These are phyloP conservation scores for Eucalyptus viminalis DNA, from an alignment of 345 rosid genomes.

Conservation along the genomic window DNA sequence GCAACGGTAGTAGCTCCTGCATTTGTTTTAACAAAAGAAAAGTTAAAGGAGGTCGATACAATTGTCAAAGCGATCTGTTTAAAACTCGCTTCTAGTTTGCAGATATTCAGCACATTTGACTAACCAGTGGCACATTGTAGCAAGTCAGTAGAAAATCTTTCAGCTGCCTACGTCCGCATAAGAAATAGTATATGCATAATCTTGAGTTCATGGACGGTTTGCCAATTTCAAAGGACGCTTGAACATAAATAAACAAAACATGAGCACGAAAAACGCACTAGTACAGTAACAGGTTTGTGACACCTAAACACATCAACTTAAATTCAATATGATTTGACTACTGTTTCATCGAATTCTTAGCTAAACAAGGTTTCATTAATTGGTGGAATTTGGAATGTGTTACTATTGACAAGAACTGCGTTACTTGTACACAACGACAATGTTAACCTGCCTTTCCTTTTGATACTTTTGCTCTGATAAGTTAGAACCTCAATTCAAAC, in stretches of 20 bases:
- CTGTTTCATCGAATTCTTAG: neutral
- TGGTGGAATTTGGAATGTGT: neutral
- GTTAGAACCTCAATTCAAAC: neutral
- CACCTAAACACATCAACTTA: neutral
- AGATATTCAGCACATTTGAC: neutral
- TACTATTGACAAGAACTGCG: neutral
- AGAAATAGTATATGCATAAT: neutral
- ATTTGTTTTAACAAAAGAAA: neutral
- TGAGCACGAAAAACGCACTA: neutral
- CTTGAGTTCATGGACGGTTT: neutral
- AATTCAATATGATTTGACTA: neutral
- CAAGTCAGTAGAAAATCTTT: neutral
- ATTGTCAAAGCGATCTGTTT: neutral
- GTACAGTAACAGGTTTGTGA: neutral
- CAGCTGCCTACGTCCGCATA: neutral
- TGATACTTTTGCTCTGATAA: neutral
- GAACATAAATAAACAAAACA: neutral
- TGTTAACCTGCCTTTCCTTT: neutral
- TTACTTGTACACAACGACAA: neutral
- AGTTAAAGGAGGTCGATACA: neutral
- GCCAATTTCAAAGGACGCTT: neutral
- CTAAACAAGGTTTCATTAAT: neutral
- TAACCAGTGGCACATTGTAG: neutral
- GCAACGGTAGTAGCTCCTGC: conserved; percentile 95
- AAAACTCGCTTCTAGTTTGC: neutral